Base-by-base conservation (phyloP, 1,139 yeast species). In the Meyerozyma elateridarum region DNA sequence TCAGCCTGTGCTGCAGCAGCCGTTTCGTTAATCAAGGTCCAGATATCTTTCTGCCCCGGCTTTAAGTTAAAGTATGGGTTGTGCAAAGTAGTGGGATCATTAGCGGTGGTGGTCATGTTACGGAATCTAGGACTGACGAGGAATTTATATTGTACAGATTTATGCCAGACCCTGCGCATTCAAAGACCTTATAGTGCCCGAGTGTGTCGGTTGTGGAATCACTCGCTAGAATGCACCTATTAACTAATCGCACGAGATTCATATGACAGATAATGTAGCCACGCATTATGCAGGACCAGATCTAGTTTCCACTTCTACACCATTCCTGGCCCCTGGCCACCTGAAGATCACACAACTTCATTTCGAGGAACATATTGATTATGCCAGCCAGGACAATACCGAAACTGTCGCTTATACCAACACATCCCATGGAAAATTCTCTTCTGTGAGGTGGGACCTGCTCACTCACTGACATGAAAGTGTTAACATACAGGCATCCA, bases 21-120 rank as follows among this genome's bases (percentile, higher is more conserved):
- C 2, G 96, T 82, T 51, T 89, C 97, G 52, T 91, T 91, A 58
- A 93, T 85, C 44, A 91, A 65, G 8, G 93, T 73, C 98, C 98
- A 91, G 28, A 91, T 88, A 53, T 91, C 98, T 54, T 88, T 85
- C 39, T 74, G 74, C 8, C 76, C 76, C 24, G 72, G 68, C 32
- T 76, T 66, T 40, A 54, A 57, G 37, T 51, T 51, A 58, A 83
- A 82, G 54, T 81, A 81, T 3, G 79, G 79, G 54, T 79, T 80
- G 50, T 72, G 74, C 38, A 67, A 58, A 6, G 58, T 32, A 7
- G 26, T 24, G 19, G 27, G 27, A 15, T 24, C 27, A 7, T 8
- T 4, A 12, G 27, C 9, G n/a, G n/a, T n/a, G n/a, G n/a, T n/a
- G n/a, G n/a, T n/a, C n/a, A n/a, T n/a, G n/a, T n/a, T n/a, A n/a